Base-by-base conservation (phyloP, 768 basidiomycete genomes). In the Phanerochaete carnosa region DNA sequence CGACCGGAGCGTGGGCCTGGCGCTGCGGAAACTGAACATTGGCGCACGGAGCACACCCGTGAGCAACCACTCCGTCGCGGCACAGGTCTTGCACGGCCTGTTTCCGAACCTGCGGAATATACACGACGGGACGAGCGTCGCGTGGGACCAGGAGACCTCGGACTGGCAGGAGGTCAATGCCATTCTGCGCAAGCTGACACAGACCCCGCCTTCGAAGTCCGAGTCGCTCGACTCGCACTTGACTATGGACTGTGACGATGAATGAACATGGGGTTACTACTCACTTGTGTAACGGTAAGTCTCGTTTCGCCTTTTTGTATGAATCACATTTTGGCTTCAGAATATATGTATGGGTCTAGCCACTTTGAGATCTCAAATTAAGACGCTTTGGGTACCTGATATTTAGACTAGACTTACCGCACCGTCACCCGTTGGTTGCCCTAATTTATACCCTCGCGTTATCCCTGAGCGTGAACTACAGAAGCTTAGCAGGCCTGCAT, bases 131-230 rank as follows among this genome's bases (percentile, higher is more conserved):
- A 46, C 39, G 26, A 46, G 37, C 46, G 53, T 60, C 26, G 52
- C 52, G 32, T 60, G 59, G 59, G 53, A 55, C n/a, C 28, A 46
- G 39, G n/a, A 55, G 28, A 25, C 16, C 13, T 52, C 59, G 16
- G 59, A 60, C 39, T 60, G 59, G 59, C 59, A 60, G 53, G 59
- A 60, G 54, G 59, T 60, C 13, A 39, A 25, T 32, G 49, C 52
- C 19, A 35, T 46, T 23, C 25, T 55, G 13, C 59, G 59, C 22
- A 51, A 33, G 28, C n/a, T 60, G 52, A 49, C 54, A 23, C 37
- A 39, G 35, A n/a, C 29, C 19, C 51, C 51, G 16, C 51, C 30
- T 33, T 12, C 2, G 11, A 11, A 12, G 29, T 28, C 15, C 26
- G 49, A 50, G 49, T 23, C 9, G 25, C 25, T n/a, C 26, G 49